phyloP scores from a whole-genome alignment of 176 grass and related monocot species.

The Phoenix roebelenii region DNA sequence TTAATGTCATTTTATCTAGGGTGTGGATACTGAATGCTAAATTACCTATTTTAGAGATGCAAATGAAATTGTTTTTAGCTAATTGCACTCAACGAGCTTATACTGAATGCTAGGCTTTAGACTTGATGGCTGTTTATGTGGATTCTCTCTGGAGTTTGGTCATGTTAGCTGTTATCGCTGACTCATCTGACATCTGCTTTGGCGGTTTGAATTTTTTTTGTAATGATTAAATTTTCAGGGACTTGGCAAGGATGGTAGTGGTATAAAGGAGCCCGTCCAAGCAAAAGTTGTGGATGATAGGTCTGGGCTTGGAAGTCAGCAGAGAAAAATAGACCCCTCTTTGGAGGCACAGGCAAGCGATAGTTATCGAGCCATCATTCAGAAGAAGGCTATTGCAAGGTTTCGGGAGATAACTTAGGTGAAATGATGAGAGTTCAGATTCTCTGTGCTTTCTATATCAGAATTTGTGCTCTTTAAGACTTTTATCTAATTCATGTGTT shows the following conservation, averaged over 20 bases:
- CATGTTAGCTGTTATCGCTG: background rate
- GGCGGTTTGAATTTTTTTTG: slow-evolving; percentile 26
- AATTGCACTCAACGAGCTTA: too few species aligned
- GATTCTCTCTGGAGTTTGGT: too few species aligned
- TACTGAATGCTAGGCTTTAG: too few species aligned
- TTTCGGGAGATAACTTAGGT: slow-evolving; percentile 72
- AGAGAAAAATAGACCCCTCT: slow-evolving; percentile 42
- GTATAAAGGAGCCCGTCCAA: slow-evolving; percentile 94
- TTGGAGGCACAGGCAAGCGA: slow-evolving; percentile 81
- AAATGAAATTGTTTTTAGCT: too few species aligned
- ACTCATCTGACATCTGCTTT: slow-evolving; percentile 31
- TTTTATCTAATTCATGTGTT: too few species aligned
- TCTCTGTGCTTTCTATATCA: too few species aligned
- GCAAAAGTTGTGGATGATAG: slow-evolving; percentile 68
- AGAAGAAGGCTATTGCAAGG: slow-evolving; percentile 95
- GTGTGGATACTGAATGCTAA: too few species aligned
- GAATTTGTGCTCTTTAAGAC: too few species aligned
- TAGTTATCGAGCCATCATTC: slow-evolving; percentile 91
- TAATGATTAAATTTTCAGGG: slow-evolving; percentile 46
- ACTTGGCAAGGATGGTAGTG: slow-evolving; percentile 81
- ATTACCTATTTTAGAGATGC: too few species aligned
- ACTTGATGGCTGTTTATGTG: too few species aligned
- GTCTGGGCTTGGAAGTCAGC: slow-evolving; percentile 76
- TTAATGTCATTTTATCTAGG: too few species aligned
- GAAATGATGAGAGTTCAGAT: background rate